Evolutionary conservation across 805 yeast species (phyloP).

Genomic region (Candida namnaoensis): DNA sequence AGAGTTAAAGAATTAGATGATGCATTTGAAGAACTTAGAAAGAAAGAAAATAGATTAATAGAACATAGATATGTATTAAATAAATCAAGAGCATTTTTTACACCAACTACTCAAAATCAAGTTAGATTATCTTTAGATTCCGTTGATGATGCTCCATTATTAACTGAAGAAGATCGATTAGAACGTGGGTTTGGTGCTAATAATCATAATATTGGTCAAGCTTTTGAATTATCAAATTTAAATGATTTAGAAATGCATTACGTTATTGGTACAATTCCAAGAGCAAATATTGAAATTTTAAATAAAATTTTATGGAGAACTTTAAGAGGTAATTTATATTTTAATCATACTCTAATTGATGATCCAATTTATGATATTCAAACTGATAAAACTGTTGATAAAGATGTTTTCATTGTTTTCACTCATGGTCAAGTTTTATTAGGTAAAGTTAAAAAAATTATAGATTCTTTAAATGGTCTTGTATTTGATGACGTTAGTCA

Average conservation of each 20-base stretch:
- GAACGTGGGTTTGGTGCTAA: conserved; percentile 23
- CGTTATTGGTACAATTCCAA: conserved; percentile 70
- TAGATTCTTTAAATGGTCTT: conserved; percentile 84
- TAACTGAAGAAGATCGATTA: conserved; percentile 24
- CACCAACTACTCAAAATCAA: conserved; percentile 22
- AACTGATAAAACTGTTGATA: conserved; percentile 48
- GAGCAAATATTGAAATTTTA: conserved; percentile 59
- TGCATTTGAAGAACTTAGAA: conserved; percentile 55
- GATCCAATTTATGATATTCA: conserved; percentile 60
- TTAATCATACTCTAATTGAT: conserved; percentile 64
- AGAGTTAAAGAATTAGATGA: conserved; percentile 65
- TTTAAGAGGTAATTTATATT: conserved; percentile 82
- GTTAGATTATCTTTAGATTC: conserved; percentile 25
- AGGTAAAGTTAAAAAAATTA: conserved; percentile 67
- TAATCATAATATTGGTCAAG: neutral
- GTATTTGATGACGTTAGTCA: conserved; percentile 53
- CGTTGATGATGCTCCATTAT: conserved; percentile 28
- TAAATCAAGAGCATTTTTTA: conserved; percentile 40
- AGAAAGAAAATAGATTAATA: conserved; percentile 53
- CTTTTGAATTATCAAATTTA: conserved; percentile 13
- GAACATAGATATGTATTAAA: conserved; percentile 62
- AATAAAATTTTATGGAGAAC: conserved; percentile 89
- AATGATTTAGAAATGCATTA: conserved; percentile 16
- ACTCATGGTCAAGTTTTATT: conserved; percentile 81
- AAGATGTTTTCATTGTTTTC: conserved; percentile 80